These are phyloP conservation scores for Termitomyces sp. DNA, from an alignment of 768 basidiomycete genomes.

Conservation along the genomic window DNA sequence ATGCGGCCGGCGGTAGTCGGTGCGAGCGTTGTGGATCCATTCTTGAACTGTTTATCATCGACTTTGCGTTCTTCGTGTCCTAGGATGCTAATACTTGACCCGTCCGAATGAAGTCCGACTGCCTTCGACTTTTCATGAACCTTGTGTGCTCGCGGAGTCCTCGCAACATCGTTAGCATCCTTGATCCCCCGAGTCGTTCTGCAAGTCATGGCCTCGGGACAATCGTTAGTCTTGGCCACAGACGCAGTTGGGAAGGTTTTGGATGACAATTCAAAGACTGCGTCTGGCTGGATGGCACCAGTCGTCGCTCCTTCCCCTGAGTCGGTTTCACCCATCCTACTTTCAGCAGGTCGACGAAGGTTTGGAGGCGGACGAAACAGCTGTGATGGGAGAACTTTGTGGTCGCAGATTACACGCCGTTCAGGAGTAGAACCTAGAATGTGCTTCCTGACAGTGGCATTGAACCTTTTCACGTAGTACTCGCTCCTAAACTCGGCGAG, in stretches of 20 bases:
- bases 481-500: slow-evolving; percentile 22
- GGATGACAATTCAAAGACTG: slow-evolving; percentile 35
- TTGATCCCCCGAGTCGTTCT: slow-evolving; percentile 17
- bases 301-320: background rate
- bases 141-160: background rate
- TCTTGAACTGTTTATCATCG: slow-evolving; percentile 22
- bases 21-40: slow-evolving; percentile 4
- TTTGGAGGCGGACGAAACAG: background rate
- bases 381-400: background rate
- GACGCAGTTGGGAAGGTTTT: slow-evolving; percentile 30
- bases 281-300: slow-evolving; percentile 5
- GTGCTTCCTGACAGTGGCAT: slow-evolving; percentile 12
- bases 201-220: slow-evolving; percentile 28
- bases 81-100: slow-evolving; percentile 8
- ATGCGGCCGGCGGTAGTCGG: background rate
- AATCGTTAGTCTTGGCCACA: slow-evolving; percentile 19
- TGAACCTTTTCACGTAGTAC: slow-evolving; percentile 18
- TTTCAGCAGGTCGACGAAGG: background rate
- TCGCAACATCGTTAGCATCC: background rate
- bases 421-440: background rate
- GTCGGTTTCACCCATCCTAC: background rate
- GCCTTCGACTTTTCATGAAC: background rate
- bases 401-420: background rate
- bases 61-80: slow-evolving; percentile 21
- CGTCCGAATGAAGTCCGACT: background rate